Percentiles rank a stretch among this genome's conserved stretches.
These are phyloP conservation scores for Russula sp. DNA, from an alignment of 768 basidiomycete species.

Conservation along the genomic window DNA sequence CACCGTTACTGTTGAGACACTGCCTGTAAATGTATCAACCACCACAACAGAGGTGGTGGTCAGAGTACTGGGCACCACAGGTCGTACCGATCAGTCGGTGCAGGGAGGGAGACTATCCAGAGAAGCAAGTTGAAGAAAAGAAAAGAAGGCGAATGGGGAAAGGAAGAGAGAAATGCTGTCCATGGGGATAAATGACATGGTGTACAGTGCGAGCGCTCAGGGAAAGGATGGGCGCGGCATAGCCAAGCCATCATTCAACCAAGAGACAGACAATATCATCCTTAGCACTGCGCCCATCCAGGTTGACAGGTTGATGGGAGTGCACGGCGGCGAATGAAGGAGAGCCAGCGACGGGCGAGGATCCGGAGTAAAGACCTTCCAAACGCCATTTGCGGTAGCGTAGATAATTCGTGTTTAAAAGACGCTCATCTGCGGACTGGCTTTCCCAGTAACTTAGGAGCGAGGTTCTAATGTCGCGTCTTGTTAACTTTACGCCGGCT, in stretches of 20 bases:
- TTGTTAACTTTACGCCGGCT: neutral
- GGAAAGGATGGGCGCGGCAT: neutral
- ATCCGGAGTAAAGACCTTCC: constrained; percentile 34
- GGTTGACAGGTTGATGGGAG: too few relatives aligned
- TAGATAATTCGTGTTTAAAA: constrained; percentile 5
- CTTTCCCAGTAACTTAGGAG: neutral
- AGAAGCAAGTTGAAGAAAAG: neutral
- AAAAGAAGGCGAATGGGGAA: neutral
- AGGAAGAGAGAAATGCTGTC: neutral
- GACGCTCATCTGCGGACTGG: neutral
- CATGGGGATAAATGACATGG: neutral
- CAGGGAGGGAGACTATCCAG: neutral
- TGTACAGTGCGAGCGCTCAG: neutral
- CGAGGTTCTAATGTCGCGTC: neutral
- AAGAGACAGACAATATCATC: neutral
- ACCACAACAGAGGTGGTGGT: neutral
- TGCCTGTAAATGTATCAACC: constrained; percentile 18
- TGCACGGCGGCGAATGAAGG: constrained; percentile 47
- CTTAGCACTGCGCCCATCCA: constrained; percentile 12
- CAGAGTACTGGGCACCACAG: neutral
- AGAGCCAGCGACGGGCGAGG: constrained; percentile 47
- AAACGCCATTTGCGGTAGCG: constrained; percentile 4
- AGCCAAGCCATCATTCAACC: neutral
- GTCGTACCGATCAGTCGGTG: constrained; percentile 3
- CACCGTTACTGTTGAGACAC: constrained; percentile 15